Base-by-base conservation (phyloP, 2,329 filamentous ascomycete genomes). In the Aspergillus spinulosporus region DNA sequence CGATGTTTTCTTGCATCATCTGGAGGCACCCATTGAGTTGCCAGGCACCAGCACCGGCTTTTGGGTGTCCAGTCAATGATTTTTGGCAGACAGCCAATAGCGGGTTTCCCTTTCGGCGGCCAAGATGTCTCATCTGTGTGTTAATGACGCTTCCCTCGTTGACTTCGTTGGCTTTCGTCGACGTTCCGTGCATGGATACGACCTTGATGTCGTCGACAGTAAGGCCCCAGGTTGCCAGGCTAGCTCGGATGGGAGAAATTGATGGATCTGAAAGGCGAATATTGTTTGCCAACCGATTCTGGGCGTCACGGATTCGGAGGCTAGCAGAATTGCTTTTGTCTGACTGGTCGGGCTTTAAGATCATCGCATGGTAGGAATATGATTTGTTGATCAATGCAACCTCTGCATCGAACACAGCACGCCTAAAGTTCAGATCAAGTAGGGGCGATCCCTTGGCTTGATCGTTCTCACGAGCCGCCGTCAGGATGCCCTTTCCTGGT, bases 21-120 rank as follows among this genome's bases (percentile, higher is more conserved):
- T 97, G 93, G 72, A 97, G 80, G 74, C 90, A 92, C 63, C 93
- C 93, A 80, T 97, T 97, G 83, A 97, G 85, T 92, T 97, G 97
- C 92, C 92, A 97, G 36, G 92, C 93, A 79, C 93, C 93, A 54
- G 93, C 93, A 67, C 93, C 92, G 85, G 92, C 93, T 85, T 97
- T 97, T 68, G 93, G 92, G 74, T 97, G 93, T 73, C 93, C 93
- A 49, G 93, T 97, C 57, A 97, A 85, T 74, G 93, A 97, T 77
- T 97, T 97, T 78, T 97, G 93, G 87, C 96, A 97, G 72, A 97
- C 90, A 79, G 90, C 92, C 1, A 64, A 78, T 12, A 97, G 81
- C 14, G 93, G 91, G 70, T 97, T 97, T 68, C 93, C 93, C 85
- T 96, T 96, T 75, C 87, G 88, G 67, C 93, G 89, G 63, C 93